phyloP scores from a whole-genome alignment of 495 filamentous ascomycete species.

The Xylaria castorea region DNA sequence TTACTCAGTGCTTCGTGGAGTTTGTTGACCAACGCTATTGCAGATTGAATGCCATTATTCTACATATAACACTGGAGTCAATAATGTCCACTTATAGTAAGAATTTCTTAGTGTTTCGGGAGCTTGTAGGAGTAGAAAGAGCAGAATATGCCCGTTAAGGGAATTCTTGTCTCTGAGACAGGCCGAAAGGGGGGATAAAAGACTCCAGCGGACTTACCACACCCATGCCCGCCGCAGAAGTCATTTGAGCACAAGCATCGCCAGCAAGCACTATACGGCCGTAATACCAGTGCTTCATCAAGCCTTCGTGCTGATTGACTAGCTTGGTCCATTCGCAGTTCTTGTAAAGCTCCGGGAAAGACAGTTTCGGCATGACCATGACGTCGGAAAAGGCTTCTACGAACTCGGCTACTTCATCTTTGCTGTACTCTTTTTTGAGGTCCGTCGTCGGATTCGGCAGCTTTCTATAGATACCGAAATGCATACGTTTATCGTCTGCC shows the following conservation, averaged over 20 bases:
- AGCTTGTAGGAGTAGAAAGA: no score
- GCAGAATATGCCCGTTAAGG: no score
- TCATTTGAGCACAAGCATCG: slow-evolving; percentile 59
- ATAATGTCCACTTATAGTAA: no score
- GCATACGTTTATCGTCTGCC: slow-evolving; percentile 36
- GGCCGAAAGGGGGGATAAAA: no score
- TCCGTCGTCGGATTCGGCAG: slow-evolving; percentile 29
- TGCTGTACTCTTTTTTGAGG: slow-evolving; percentile 41
- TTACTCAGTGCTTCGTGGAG: slow-evolving; percentile 29
- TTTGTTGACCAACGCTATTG: slow-evolving; percentile 50
- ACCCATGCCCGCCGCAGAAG: slow-evolving; percentile 43
- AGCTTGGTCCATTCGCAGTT: slow-evolving; percentile 27
- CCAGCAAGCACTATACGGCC: slow-evolving; percentile 58
- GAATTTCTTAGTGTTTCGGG: no score
- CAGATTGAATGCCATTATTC: slow-evolving; percentile 51
- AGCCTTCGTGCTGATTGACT: slow-evolving; percentile 49
- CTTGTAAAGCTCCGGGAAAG: slow-evolving; percentile 44
- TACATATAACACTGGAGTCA: no score
- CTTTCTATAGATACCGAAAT: slow-evolving; percentile 49
- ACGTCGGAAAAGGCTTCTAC: slow-evolving; percentile 37
- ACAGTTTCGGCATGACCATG: slow-evolving; percentile 39
- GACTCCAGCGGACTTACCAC: no score
- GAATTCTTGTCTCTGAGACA: no score
- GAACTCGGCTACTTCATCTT: slow-evolving; percentile 43
- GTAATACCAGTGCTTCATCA: slow-evolving; percentile 48